These are phyloP conservation scores for Pyronema domesticum DNA, from an alignment of 495 filamentous ascomycete genomes.

Conservation along the genomic window DNA sequence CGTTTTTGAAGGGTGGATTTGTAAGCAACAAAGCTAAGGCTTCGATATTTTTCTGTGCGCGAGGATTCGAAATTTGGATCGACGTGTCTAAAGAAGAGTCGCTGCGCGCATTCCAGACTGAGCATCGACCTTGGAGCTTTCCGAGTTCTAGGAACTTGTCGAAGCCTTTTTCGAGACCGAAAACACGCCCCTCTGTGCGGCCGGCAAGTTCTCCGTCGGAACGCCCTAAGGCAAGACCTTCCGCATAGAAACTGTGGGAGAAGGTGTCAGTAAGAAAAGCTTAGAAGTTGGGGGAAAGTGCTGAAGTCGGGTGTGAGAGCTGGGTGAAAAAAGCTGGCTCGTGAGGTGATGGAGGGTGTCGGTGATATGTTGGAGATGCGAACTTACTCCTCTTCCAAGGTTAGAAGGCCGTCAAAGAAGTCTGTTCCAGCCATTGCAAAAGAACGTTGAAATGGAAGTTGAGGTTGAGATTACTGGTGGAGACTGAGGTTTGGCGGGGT, in stretches of 20 bases:
- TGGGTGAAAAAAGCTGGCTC: neutral
- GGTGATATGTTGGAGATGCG: too few species aligned
- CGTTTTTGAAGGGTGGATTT: constrained; percentile 22
- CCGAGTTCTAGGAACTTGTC: constrained; percentile 76
- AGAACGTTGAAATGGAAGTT: too few species aligned
- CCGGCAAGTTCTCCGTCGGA: constrained; percentile 66
- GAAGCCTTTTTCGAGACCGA: constrained; percentile 84
- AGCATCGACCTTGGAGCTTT: constrained; percentile 57
- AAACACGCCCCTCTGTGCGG: constrained; percentile 66
- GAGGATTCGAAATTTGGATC: constrained; percentile 14
- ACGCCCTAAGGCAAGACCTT: constrained; percentile 61
- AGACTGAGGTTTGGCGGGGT: too few species aligned
- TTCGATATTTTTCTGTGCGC: constrained; percentile 21
- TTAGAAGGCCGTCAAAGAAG: constrained; percentile 21
- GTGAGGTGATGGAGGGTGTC: neutral
- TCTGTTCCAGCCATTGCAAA: neutral
- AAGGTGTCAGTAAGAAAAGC: constrained; percentile 7
- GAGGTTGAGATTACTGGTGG: too few species aligned
- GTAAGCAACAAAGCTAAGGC: constrained; percentile 17
- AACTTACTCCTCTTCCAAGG: constrained; percentile 21
- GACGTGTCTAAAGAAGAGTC: constrained; percentile 2
- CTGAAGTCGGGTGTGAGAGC: neutral
- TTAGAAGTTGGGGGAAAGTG: too few species aligned
- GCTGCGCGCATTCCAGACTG: constrained; percentile 59
- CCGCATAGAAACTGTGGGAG: constrained; percentile 47